Base-by-base conservation (phyloP, 495 filamentous ascomycete genomes). In the Penicillium arizonense region DNA sequence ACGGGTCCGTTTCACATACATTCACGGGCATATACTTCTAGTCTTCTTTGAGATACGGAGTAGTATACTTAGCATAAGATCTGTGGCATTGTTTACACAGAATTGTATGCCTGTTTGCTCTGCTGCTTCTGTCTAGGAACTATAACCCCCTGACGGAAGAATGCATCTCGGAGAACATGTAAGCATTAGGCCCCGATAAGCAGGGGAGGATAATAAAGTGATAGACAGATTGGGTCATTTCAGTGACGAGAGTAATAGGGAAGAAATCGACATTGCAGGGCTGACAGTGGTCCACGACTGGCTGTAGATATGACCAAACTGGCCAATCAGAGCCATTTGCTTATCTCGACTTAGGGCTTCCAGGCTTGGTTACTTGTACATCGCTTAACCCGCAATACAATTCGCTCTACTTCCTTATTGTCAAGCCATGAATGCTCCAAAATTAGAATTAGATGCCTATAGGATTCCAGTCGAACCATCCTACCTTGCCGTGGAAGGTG, bases 261-360 rank as follows among this genome's bases (percentile, higher is more conserved):
- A 50, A 50, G 48, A 24, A 45, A 7, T 38, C 1, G 8, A 43
- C n/a, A 57, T 47, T 13, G 24, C 39, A 28, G 47, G 28, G 28
- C 28, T 8, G 28, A 10, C 28, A 30, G 24, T 39, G 36, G 20
- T 16, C 28, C 28, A 36, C 39, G 46, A 66, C 57, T 68, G 65
- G 65, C 48, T 63, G 60, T 63, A 68, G 65, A 68, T 68, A 68
- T 63, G 55, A 56, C 23, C 18, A 6, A 14, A 5, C 37, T 26
- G 33, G 30, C 65, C 65, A 68, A 68, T 68, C 59, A 66, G 14
- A 37, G 41, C 6, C 33, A 20, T 33, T 33, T 18, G 18, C 56
- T 62, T 65, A 65, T 67, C 64, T 60, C 28, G 30, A 37, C 41
- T 41, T 43, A 23, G 33, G 20, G 39, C 20, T 42, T 21, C 23